These are phyloP conservation scores for Candida awuae DNA, from an alignment of 805 yeast species.

Conservation along the genomic window DNA sequence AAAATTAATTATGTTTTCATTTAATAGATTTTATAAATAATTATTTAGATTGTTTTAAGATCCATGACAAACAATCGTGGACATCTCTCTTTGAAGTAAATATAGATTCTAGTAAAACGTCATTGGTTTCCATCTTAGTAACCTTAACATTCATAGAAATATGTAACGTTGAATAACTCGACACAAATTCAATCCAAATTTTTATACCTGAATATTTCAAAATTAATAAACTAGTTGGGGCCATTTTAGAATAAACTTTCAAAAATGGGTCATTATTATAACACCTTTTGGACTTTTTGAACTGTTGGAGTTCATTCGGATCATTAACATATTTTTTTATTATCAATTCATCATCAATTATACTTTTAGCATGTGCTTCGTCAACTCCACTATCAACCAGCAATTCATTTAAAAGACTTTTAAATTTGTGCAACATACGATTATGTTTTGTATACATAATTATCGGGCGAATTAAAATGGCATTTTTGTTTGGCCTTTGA, in stretches of 20 bases:
- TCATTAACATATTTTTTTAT: constrained; percentile 18
- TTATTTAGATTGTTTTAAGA: constrained; percentile 6
- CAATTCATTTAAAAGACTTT: constrained; percentile 18
- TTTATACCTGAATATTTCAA: constrained; percentile 3
- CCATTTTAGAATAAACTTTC: constrained; percentile 18
- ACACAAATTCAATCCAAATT: constrained; percentile 11
- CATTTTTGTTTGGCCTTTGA: constrained; percentile 16
- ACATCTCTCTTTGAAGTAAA: constrained; percentile 46
- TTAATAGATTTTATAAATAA: not conserved
- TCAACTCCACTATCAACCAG: constrained; percentile 12
- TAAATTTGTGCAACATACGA: constrained; percentile 31
- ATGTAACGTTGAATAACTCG: constrained; percentile 12
- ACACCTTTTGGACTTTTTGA: not conserved
- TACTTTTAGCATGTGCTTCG: constrained; percentile 17
- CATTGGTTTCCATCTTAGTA: constrained; percentile 23
- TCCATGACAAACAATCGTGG: constrained; percentile 51
- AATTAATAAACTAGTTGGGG: constrained; percentile 16
- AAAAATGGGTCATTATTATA: constrained; percentile 17
- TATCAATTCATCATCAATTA: constrained; percentile 12
- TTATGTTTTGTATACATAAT: constrained; percentile 55
- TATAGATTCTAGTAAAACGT: constrained; percentile 34
- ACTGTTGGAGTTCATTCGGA: constrained; percentile 9
- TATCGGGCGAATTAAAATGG: constrained; percentile 44
- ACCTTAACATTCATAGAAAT: constrained; percentile 12
- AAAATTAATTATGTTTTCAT: not conserved